Percentiles rank a stretch among this genome's conserved stretches.
Conservation (phyloP, 164 flowering plant species). For the Tetrastigma voinierianum region DNA sequence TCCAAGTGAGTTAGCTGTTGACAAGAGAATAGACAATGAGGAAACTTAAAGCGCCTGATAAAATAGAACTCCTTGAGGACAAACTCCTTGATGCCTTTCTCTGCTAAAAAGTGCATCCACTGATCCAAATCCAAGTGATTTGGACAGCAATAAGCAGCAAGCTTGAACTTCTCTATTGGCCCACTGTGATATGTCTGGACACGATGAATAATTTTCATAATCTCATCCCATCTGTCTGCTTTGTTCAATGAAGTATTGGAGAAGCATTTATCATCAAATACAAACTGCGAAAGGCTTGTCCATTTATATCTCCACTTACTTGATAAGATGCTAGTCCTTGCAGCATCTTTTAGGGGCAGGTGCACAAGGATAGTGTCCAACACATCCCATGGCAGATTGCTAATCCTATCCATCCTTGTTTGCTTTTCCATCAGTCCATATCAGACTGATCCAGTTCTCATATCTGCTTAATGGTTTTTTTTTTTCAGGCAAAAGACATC, state of each 20-base stretch:
- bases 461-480: neutral
- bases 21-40: constrained; percentile 2
- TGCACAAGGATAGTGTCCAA: constrained; percentile 11
- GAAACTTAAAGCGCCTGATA: constrained; percentile 5
- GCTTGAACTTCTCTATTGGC: constrained; percentile 8
- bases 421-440: constrained; percentile 1
- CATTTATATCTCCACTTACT: constrained; percentile 20
- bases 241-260: neutral
- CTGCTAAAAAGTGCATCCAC: constrained; percentile 6
- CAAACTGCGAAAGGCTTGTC: constrained; percentile 13
- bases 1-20: constrained; percentile 12
- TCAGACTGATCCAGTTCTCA: neutral
- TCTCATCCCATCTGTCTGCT: constrained; percentile 9
- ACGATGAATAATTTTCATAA: constrained; percentile 8
- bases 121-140: constrained; percentile 8
- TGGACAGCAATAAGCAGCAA: constrained; percentile 15
- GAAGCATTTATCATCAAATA: constrained; percentile 14
- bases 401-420: constrained; percentile 12
- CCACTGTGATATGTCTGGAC: constrained; percentile 2
- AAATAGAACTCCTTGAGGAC: constrained; percentile 4
- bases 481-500: too few species aligned
- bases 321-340: constrained; percentile 17
- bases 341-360: constrained; percentile 13
- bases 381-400: constrained; percentile 16
- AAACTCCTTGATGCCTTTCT: constrained; percentile 16